These are phyloP conservation scores for Cercospora sesami DNA, from an alignment of 2,329 filamentous ascomycete species.

Conservation along the genomic window DNA sequence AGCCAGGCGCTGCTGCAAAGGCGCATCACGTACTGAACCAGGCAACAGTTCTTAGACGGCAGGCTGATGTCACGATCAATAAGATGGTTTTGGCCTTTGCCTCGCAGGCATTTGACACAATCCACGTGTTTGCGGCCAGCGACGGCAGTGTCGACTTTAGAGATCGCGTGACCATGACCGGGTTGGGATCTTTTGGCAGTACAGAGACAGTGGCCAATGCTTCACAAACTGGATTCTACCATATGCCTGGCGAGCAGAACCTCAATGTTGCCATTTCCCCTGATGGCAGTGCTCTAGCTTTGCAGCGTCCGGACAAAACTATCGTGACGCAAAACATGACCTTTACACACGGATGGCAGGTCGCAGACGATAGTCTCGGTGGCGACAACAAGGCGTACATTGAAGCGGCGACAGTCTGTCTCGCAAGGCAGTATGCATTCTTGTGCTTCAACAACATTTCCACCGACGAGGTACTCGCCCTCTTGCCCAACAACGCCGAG, in stretches of 20 bases:
- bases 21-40: slow-evolving; percentile 23
- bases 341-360: slow-evolving; percentile 35
- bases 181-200: slow-evolving; percentile 62
- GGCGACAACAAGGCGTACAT: slow-evolving; percentile 31
- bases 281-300: slow-evolving; percentile 50
- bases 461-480: slow-evolving; percentile 52
- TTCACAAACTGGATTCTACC: slow-evolving; percentile 75
- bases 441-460: slow-evolving; percentile 47
- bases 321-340: slow-evolving; percentile 39
- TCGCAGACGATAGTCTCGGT: slow-evolving; percentile 31
- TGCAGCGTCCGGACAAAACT: slow-evolving; percentile 46
- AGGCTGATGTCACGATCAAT: slow-evolving; percentile 67
- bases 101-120: slow-evolving; percentile 67
- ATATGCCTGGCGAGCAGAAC: slow-evolving; percentile 60
- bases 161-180: slow-evolving; percentile 70
- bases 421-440: slow-evolving; percentile 39
- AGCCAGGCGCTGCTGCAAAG: slow-evolving; percentile 23
- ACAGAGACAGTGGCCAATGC: slow-evolving; percentile 67
- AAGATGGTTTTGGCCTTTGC: slow-evolving; percentile 71
- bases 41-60: slow-evolving; percentile 58
- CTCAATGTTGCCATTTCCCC: slow-evolving; percentile 50
- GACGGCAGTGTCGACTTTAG: slow-evolving; percentile 81
- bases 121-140: slow-evolving; percentile 71
- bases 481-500: slow-evolving; percentile 44
- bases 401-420: slow-evolving; percentile 37